Evolutionary conservation across 768 basidiomycete genomes (phyloP).

Genomic region (Calocybe indica): DNA sequence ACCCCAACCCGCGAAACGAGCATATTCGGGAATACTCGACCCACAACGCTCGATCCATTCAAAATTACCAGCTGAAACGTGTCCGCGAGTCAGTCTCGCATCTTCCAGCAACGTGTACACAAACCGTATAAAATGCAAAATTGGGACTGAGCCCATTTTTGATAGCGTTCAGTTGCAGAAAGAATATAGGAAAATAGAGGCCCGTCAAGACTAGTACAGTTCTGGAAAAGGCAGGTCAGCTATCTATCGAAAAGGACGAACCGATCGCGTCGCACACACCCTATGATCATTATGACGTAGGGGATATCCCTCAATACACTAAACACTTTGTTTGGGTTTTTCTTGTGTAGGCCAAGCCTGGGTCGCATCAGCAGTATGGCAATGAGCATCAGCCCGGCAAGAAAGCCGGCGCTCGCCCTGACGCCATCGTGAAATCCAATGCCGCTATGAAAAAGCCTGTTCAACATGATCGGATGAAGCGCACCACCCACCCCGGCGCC

Average conservation of each 20-base stretch:
- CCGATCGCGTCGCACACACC: constrained; percentile 15
- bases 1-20: constrained; percentile 34
- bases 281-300: constrained; percentile 37
- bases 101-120: neutral
- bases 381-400: constrained; percentile 22
- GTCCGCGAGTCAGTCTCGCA: neutral
- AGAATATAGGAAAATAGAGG: constrained; percentile 1
- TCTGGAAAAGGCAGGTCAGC: neutral
- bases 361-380: constrained; percentile 28
- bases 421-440: constrained; percentile 47
- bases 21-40: constrained; percentile 40
- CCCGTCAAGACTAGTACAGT: neutral
- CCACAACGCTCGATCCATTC: constrained; percentile 42
- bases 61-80: constrained; percentile 38
- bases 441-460: constrained; percentile 39
- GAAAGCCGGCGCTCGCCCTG: constrained; percentile 31
- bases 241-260: neutral
- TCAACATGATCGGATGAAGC: constrained; percentile 60
- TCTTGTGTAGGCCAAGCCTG: constrained; percentile 30
- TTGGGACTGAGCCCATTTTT: neutral
- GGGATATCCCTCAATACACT: constrained; percentile 35
- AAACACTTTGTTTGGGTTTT: constrained; percentile 18
- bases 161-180: neutral
- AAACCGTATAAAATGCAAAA: constrained; percentile 1
- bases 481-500: constrained; percentile 55